Conservation (phyloP, 192 early-diverging fungal species). For the Entomortierella beljakovae region DNA sequence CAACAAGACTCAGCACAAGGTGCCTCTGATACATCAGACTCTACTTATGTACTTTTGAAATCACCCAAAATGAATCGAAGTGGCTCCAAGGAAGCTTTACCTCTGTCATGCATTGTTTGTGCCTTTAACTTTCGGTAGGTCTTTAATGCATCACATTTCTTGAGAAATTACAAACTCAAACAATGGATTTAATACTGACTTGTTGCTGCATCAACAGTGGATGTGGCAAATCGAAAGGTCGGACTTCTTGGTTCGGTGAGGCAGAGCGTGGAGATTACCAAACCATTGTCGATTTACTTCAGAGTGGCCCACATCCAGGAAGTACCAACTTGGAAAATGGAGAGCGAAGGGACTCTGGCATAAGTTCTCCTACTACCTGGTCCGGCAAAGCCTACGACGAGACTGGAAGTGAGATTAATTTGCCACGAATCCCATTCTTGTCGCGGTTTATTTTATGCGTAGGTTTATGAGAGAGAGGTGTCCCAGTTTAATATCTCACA, state of each 20-base stretch:
- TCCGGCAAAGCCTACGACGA: constrained; percentile 31
- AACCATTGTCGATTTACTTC: constrained; percentile 49
- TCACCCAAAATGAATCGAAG: neutral
- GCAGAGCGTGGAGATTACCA: constrained; percentile 55
- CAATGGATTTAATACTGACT: neutral
- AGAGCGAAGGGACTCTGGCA: neutral
- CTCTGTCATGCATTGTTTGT: constrained; percentile 43
- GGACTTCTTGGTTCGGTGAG: constrained; percentile 55
- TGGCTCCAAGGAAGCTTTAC: neutral
- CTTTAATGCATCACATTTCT: no score
- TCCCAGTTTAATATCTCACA: no score
- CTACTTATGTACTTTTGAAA: neutral
- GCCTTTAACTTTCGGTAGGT: constrained; percentile 58
- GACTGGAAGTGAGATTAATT: constrained; percentile 29
- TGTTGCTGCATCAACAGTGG: constrained; percentile 18
- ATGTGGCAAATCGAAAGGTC: constrained; percentile 53
- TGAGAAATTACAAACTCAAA: neutral
- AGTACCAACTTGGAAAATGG: constrained; percentile 1
- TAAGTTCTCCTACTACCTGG: neutral
- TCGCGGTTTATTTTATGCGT: constrained; percentile 47
- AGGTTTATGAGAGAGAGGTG: no score
- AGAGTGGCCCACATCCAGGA: constrained; percentile 17
- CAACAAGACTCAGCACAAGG: neutral
- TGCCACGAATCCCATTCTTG: constrained; percentile 33
- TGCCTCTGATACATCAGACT: neutral